Evolutionary conservation across 371 early-diverging fungal genomes (phyloP).

Genomic region (Mortierella sp.): DNA sequence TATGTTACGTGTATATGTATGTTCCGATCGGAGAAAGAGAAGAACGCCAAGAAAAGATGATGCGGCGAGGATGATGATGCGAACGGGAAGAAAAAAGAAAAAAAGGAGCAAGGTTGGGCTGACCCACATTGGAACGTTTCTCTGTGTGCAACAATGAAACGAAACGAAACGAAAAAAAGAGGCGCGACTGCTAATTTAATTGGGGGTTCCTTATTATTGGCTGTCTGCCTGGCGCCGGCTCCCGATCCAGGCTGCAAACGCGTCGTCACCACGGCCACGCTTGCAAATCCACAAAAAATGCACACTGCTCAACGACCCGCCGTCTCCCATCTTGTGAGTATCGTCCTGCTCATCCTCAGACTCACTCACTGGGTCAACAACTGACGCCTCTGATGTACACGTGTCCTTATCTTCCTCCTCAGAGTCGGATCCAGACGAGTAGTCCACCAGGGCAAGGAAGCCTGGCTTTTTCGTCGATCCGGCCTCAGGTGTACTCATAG

Average conservation of each 20-base stretch:
- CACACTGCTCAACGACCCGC: slow-evolving; percentile 47
- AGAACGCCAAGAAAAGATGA: neutral
- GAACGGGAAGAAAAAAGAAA: neutral
- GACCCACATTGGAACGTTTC: neutral
- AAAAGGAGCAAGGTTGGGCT: neutral
- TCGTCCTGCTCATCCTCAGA: neutral
- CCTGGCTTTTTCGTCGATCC: neutral
- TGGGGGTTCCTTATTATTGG: neutral
- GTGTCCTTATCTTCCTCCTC: slow-evolving; percentile 11
- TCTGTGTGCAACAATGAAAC: neutral
- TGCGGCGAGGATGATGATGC: neutral
- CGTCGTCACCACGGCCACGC: slow-evolving; percentile 18
- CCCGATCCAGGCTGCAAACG: slow-evolving; percentile 20
- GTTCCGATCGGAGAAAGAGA: neutral
- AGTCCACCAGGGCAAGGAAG: slow-evolving; percentile 28
- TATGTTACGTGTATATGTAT: neutral
- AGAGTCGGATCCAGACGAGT: slow-evolving; percentile 43
- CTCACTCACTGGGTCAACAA: neutral
- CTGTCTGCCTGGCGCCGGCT: neutral
- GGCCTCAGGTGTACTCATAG: neutral
- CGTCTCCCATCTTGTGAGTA: slow-evolving; percentile 30
- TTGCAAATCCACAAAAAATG: slow-evolving; percentile 47
- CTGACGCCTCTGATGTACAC: neutral
- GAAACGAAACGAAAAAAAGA: neutral
- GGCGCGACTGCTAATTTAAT: slow-evolving; percentile 18